phyloP scores from a whole-genome alignment of 257 asterid genomes.

The Solanum piurae region DNA sequence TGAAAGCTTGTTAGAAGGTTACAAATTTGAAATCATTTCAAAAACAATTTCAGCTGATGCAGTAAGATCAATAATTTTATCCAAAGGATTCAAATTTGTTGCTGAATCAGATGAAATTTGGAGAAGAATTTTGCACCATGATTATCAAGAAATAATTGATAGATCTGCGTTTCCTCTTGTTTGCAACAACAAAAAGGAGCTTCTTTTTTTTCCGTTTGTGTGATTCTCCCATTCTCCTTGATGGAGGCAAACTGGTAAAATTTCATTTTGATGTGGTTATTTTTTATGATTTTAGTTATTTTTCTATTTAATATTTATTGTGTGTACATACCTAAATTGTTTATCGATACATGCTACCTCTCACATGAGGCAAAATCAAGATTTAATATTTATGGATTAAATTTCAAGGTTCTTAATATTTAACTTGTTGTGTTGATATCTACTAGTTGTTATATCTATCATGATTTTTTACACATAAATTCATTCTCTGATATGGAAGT shows the following conservation, averaged over 20 bases:
- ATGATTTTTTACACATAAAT: background rate
- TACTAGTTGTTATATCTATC: background rate
- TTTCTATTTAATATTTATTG: background rate
- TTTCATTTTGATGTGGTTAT: background rate
- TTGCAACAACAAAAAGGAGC: background rate
- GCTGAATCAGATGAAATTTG: conserved; percentile 22
- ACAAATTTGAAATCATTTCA: background rate
- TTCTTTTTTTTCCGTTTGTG: background rate
- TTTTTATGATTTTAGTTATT: background rate
- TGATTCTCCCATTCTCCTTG: background rate
- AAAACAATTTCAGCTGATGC: background rate
- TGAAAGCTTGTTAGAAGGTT: background rate
- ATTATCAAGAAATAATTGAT: background rate
- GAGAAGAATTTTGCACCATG: background rate
- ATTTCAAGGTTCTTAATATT: too few species aligned
- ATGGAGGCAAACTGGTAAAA: background rate
- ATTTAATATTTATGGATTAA: background rate
- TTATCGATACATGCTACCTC: background rate
- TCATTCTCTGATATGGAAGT: too few species aligned
- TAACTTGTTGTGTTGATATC: background rate
- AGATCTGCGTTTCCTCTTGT: background rate
- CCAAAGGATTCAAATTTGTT: conserved; percentile 10
- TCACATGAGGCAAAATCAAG: background rate
- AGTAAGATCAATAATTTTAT: too few species aligned
- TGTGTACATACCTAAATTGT: background rate